Percentiles rank a stretch among this genome's conserved stretches.
Evolutionary conservation across 371 early-diverging fungal genomes (phyloP).

Genomic region (Mortierella sp.): DNA sequence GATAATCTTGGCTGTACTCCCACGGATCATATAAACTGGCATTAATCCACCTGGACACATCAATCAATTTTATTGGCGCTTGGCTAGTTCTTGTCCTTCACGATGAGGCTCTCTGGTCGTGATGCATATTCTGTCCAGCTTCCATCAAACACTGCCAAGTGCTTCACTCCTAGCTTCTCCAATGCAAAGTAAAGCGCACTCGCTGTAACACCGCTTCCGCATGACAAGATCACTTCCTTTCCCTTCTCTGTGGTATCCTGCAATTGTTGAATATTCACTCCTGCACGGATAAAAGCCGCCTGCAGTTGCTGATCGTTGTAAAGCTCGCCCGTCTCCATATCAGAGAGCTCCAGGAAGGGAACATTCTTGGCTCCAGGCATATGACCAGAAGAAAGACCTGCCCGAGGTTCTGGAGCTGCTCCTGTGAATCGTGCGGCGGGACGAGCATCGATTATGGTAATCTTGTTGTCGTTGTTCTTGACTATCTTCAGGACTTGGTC

Average conservation of each 20-base stretch:
- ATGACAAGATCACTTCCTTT: constrained; percentile 37
- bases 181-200: constrained; percentile 80
- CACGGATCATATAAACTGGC: no score
- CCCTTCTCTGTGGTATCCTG: constrained; percentile 9
- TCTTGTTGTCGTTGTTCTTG: constrained; percentile 42
- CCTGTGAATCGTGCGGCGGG: constrained; percentile 81
- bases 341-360: constrained; percentile 72
- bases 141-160: constrained; percentile 85
- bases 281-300: constrained; percentile 62
- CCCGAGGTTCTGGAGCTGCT: constrained; percentile 85
- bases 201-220: constrained; percentile 86
- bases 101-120: constrained; percentile 67
- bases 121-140: constrained; percentile 90
- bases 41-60: no score
- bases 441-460: constrained; percentile 85
- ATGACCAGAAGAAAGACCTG: constrained; percentile 86
- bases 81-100: constrained; percentile 58
- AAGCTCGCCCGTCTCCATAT: constrained; percentile 58
- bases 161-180: constrained; percentile 70
- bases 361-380: constrained; percentile 86
- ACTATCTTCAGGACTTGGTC: constrained; percentile 66
- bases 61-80: background rate
- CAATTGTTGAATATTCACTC: constrained; percentile 67
- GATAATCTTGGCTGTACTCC: no score
- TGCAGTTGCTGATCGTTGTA: constrained; percentile 62